Conservation (phyloP, 495 filamentous ascomycete genomes). For the Thermochaetoides thermophila region DNA sequence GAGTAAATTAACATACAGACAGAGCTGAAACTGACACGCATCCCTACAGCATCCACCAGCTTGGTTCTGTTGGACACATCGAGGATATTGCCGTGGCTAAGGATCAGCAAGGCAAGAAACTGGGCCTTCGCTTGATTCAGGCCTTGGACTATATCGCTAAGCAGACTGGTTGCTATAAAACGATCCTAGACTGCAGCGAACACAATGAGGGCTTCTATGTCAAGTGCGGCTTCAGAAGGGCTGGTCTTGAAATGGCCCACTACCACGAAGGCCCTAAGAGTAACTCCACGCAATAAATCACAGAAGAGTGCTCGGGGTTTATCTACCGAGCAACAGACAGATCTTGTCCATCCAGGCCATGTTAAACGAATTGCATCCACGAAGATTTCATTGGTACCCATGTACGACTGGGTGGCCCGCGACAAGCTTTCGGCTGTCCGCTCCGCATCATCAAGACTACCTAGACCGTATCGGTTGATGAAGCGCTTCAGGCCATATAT, state of each 20-base stretch:
- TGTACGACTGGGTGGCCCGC: no score
- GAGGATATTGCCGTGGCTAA: conserved; percentile 94
- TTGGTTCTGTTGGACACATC: conserved; percentile 81
- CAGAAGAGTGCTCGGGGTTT: no score
- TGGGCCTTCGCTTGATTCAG: conserved; percentile 85
- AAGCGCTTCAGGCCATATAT: no score
- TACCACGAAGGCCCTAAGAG: conserved; percentile 54
- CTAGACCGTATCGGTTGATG: no score
- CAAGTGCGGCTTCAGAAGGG: conserved; percentile 91
- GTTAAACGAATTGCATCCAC: no score
- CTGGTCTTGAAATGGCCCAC: conserved; percentile 93
- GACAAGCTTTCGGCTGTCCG: no score
- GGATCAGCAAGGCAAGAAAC: conserved; percentile 91
- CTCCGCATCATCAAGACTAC: no score
- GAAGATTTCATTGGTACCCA: no score
- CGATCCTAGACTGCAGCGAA: conserved; percentile 43
- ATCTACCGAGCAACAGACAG: no score
- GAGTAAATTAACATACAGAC: background rate
- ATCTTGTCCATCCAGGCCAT: no score
- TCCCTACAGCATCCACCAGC: conserved; percentile 49
- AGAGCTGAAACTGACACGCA: conserved; percentile 6
- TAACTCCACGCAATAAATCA: conserved; percentile 24
- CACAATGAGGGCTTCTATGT: conserved; percentile 96
- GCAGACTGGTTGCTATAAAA: conserved; percentile 85
- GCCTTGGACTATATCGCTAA: conserved; percentile 79